phyloP scores from a whole-genome alignment of 306 rosid genomes.

The Rubus idaeus region DNA sequence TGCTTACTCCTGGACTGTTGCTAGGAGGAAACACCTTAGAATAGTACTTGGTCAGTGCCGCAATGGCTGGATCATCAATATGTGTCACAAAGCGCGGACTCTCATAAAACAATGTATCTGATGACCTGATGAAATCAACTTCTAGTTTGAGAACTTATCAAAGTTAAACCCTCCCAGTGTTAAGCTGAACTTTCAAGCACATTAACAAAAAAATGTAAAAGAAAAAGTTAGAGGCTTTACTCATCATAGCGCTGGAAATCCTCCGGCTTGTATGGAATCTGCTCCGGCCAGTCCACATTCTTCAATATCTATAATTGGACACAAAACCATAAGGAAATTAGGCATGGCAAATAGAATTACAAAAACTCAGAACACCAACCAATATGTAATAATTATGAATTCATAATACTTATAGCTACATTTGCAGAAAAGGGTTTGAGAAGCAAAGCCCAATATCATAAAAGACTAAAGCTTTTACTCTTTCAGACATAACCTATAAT shows the following conservation, averaged over 20 bases:
- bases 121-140: constrained; percentile 37
- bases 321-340: background rate
- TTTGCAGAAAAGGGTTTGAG: constrained; percentile 1
- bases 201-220: background rate
- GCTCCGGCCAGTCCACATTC: constrained; percentile 73
- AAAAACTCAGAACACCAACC: background rate
- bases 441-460: background rate
- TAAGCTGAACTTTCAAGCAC: background rate
- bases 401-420: background rate
- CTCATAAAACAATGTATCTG: constrained; percentile 70
- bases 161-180: background rate
- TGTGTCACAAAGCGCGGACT: constrained; percentile 82
- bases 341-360: constrained; percentile 4
- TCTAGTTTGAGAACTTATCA: background rate
- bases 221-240: constrained; percentile 36
- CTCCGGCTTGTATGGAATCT: constrained; percentile 72
- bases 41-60: constrained; percentile 69
- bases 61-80: constrained; percentile 79
- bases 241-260: constrained; percentile 81
- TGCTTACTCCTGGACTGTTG: constrained; percentile 66
- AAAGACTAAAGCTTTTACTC: background rate
- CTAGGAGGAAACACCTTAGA: constrained; percentile 66
- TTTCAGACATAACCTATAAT: background rate
- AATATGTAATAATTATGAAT: background rate
- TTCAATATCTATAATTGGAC: constrained; percentile 47